These are phyloP conservation scores for Verbena officinalis DNA, from an alignment of 257 asterid species.

Conservation along the genomic window DNA sequence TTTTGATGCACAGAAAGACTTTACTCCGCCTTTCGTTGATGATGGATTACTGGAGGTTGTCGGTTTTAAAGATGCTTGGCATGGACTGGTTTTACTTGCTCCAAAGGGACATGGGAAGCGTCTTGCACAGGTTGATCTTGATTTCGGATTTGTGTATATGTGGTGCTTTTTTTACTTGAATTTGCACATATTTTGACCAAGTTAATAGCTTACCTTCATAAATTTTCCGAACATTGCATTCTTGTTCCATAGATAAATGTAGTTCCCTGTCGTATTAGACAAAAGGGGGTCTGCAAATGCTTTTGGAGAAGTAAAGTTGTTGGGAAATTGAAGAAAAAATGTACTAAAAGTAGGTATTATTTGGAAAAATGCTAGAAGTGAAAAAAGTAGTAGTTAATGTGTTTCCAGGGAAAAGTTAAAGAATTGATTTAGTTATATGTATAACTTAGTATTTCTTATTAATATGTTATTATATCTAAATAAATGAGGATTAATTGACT, in stretches of 20 bases:
- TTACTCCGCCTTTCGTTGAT: slow-evolving; percentile 90
- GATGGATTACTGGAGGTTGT: slow-evolving; percentile 90
- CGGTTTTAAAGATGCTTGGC: slow-evolving; percentile 98
- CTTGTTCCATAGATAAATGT: too few relatives aligned
- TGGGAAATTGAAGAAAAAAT: slow-evolving; percentile 33
- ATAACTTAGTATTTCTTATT: too few relatives aligned
- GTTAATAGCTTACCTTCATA: slow-evolving; percentile 70
- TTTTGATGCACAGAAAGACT: slow-evolving; percentile 65
- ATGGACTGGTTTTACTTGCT: slow-evolving; percentile 74
- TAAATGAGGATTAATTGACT: too few relatives aligned
- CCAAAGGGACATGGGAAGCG: slow-evolving; percentile 98
- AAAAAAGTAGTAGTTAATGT: slow-evolving; percentile 64
- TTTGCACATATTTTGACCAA: slow-evolving; percentile 38
- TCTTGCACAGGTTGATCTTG: slow-evolving; percentile 92
- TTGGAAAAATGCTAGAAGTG: slow-evolving; percentile 73
- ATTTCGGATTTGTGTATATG: slow-evolving; percentile 47
- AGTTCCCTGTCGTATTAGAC: too few relatives aligned
- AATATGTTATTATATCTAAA: slow-evolving; percentile 71
- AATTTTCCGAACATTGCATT: too few relatives aligned
- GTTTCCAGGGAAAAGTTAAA: slow-evolving; percentile 66
- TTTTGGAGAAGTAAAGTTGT: too few relatives aligned
- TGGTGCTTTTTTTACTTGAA: slow-evolving; percentile 70
- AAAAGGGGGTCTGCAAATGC: too few relatives aligned
- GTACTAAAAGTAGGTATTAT: background rate
- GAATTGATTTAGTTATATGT: too few relatives aligned